phyloP scores from a whole-genome alignment of 2,329 filamentous ascomycete genomes.

The Penicillium sp. region DNA sequence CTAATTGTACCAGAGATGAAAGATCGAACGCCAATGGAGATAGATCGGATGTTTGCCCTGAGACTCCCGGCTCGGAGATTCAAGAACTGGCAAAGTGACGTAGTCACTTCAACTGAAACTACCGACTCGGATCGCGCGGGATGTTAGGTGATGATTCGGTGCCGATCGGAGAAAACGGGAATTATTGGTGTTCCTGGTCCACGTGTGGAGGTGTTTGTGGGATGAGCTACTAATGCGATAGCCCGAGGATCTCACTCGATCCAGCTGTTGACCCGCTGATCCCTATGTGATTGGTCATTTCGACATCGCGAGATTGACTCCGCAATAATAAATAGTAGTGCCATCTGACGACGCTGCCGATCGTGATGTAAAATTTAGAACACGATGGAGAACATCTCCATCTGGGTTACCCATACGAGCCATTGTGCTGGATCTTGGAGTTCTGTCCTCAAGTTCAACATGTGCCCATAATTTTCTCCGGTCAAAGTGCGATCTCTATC shows the following conservation, averaged over 20 bases:
- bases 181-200: not conserved
- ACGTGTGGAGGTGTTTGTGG: not conserved
- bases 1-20: conserved; percentile 55
- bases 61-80: conserved; percentile 17
- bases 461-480: not conserved
- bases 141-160: not conserved
- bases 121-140: not conserved
- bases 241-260: not conserved
- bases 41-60: conserved; percentile 42
- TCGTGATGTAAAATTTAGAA: not conserved
- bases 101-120: not conserved
- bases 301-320: not conserved
- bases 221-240: not conserved
- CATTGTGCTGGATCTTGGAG: not conserved
- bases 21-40: conserved; percentile 48
- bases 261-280: not conserved
- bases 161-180: not conserved
- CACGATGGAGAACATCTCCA: not conserved
- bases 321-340: not conserved
- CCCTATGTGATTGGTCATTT: not conserved
- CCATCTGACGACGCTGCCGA: not conserved
- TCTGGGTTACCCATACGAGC: no score
- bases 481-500: no score
- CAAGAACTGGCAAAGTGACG: conserved; percentile 15
- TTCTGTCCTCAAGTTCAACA: not conserved